A percentile compares a stretch with the other conserved stretches of the same genome.
phyloP scores from a whole-genome alignment of 2,329 filamentous ascomycete genomes.

The Trematosphaeria pertusa region DNA sequence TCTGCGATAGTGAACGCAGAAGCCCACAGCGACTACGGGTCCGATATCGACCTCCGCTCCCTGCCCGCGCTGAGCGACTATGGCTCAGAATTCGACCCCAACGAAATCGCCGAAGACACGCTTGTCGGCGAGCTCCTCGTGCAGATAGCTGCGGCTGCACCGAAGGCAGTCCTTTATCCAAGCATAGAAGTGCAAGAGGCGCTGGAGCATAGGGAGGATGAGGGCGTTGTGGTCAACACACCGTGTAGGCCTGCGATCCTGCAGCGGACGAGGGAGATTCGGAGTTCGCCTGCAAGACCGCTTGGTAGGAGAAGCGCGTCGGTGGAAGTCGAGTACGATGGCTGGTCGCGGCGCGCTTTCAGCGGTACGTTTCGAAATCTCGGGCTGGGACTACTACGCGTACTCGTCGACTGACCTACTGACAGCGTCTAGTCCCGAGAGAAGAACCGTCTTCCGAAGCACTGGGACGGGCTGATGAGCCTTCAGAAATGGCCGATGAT shows the following conservation, averaged over 20 bases:
- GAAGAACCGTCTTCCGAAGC: constrained; percentile 22
- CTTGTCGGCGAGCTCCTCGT: constrained; percentile 60
- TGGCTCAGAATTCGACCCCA: constrained; percentile 65
- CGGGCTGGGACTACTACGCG: too few species aligned
- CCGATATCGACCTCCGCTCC: constrained; percentile 63
- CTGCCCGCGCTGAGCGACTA: constrained; percentile 62
- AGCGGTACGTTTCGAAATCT: constrained; percentile 37
- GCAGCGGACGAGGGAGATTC: constrained; percentile 30
- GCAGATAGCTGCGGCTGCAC: constrained; percentile 48
- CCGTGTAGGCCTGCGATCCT: constrained; percentile 24
- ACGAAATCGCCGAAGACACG: constrained; percentile 64
- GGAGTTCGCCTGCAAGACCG: constrained; percentile 26
- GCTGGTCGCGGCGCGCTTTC: constrained; percentile 43
- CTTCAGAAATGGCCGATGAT: constrained; percentile 35
- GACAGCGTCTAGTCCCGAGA: constrained; percentile 46
- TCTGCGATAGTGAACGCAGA: constrained; percentile 15
- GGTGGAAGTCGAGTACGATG: constrained; percentile 54
- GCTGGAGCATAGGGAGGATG: constrained; percentile 8
- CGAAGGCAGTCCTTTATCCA: constrained; percentile 30
- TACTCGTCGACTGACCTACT: constrained; percentile 44
- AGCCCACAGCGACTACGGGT: constrained; percentile 65
- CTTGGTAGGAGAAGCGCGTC: constrained; percentile 23
- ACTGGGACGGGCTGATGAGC: not conserved
- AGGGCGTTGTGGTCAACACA: not conserved
- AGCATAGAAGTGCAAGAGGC: constrained; percentile 28